Conservation (phyloP, 306 rosid genomes). For the Morella rubra region DNA sequence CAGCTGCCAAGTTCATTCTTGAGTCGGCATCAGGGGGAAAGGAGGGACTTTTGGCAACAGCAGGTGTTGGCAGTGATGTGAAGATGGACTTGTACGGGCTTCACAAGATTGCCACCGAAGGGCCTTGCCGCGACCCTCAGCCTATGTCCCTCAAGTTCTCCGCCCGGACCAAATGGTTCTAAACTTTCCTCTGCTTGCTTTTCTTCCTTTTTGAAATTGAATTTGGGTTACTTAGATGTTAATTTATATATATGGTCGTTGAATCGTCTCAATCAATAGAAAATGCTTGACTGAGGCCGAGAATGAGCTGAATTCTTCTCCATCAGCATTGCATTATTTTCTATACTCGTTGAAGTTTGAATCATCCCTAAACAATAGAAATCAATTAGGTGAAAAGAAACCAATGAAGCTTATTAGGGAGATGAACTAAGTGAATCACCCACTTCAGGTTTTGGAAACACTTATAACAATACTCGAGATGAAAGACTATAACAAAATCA, state of each 20-base stretch:
- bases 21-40: neutral
- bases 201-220: neutral
- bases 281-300: neutral
- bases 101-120: constrained; percentile 62
- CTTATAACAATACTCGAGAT: neutral
- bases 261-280: constrained; percentile 19
- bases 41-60: constrained; percentile 14
- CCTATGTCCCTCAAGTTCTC: constrained; percentile 51
- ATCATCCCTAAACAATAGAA: neutral
- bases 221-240: neutral
- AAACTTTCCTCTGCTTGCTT: constrained; percentile 13
- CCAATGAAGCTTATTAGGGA: neutral
- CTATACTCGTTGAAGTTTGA: neutral
- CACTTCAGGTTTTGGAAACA: neutral
- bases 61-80: constrained; percentile 33
- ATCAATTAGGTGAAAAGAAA: neutral
- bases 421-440: neutral
- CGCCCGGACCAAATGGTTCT: constrained; percentile 69
- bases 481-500: neutral
- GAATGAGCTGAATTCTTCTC: neutral
- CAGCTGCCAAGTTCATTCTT: constrained; percentile 46
- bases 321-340: neutral
- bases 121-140: constrained; percentile 55
- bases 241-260: constrained; percentile 25
- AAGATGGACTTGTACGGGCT: constrained; percentile 56